A percentile compares a stretch with the other conserved stretches of the same genome.
phyloP scores from a whole-genome alignment of 2,329 filamentous ascomycete genomes.

The Pseudocercospora eumusae region DNA sequence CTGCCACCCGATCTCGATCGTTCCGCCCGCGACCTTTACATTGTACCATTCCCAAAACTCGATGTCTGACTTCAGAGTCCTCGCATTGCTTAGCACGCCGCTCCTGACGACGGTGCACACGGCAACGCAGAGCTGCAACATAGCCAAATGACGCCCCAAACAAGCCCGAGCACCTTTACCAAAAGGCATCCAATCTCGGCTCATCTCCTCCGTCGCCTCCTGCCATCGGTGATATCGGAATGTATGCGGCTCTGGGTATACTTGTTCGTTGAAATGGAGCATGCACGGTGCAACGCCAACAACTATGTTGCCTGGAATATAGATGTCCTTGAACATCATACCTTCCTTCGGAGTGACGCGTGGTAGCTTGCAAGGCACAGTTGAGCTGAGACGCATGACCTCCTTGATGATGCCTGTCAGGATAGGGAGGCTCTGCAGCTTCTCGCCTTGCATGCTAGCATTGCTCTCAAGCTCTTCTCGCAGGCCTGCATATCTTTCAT shows the following conservation, averaged over 20 bases:
- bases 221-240: constrained; percentile 14
- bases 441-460: neutral
- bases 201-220: constrained; percentile 11
- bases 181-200: constrained; percentile 30
- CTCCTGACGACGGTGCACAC: neutral
- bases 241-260: constrained; percentile 24
- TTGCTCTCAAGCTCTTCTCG: constrained; percentile 7
- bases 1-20: neutral
- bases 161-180: constrained; percentile 40
- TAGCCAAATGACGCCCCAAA: constrained; percentile 35
- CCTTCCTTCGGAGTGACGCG: neutral
- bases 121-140: constrained; percentile 29
- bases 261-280: constrained; percentile 35
- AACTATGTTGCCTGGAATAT: constrained; percentile 6
- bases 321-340: neutral
- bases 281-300: constrained; percentile 9
- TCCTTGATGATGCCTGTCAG: constrained; percentile 8
- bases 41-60: constrained; percentile 10
- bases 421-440: neutral
- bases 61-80: neutral
- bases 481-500: neutral
- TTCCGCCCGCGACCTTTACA: neutral
- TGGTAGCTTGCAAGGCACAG: constrained; percentile 6
- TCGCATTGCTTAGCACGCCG: neutral
- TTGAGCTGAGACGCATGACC: neutral